These are phyloP conservation scores for Firmiana major DNA, from an alignment of 345 rosid genomes.

Conservation along the genomic window DNA sequence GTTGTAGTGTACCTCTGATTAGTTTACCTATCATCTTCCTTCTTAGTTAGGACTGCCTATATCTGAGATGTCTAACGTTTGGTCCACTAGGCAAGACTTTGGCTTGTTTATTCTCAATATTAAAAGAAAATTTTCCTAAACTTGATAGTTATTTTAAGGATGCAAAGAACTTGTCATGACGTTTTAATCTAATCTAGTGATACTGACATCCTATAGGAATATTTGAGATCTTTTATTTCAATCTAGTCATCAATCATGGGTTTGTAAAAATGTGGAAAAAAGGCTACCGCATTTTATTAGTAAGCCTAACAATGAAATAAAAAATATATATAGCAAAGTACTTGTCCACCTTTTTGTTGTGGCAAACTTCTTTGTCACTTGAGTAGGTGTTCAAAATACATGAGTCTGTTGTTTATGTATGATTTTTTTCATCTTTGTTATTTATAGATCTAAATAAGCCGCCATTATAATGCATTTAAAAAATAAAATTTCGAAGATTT, in stretches of 20 bases:
- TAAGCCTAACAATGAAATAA: background rate
- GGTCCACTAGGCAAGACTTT: background rate
- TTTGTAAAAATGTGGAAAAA: background rate
- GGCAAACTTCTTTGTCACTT: background rate
- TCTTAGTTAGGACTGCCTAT: background rate
- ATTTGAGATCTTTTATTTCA: background rate
- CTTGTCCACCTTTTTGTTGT: background rate
- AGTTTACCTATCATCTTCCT: background rate
- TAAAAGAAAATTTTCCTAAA: background rate
- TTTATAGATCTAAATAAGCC: background rate
- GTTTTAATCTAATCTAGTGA: background rate
- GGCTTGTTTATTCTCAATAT: background rate
- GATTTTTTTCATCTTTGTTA: background rate
- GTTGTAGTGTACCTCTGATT: background rate
- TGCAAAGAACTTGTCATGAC: background rate
- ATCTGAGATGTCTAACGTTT: background rate
- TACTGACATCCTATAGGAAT: background rate
- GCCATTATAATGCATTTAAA: background rate
- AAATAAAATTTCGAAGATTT: background rate
- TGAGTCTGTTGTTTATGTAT: background rate
- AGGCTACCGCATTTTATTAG: background rate
- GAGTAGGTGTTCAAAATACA: background rate
- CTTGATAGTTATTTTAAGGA: background rate
- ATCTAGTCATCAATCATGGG: background rate
- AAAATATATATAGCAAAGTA: background rate